Base-by-base conservation (phyloP, 495 filamentous ascomycete species). In the Aspergillus leporis region DNA sequence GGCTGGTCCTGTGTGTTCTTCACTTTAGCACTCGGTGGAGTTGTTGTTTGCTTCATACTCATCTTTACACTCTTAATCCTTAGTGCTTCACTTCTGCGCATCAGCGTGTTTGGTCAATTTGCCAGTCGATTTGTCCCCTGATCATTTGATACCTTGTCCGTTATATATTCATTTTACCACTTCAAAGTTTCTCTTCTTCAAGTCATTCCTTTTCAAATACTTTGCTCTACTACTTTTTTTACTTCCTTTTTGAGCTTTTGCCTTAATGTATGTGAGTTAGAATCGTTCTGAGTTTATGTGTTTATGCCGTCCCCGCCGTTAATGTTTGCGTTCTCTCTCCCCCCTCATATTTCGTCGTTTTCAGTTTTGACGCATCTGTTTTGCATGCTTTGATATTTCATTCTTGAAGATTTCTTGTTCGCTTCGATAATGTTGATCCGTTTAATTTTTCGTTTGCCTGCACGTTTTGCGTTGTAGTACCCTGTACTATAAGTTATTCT, bases 1-100 rank as follows among this genome's bases (percentile, higher is more conserved):
- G 77, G 77, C 77, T 80, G 77, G 77, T 76, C 77, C 77, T 80
- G 77, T 73, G 77, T 79, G 77, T 75, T 78, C 67, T 66, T 70
- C 59, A 54, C 61, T 75, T 65, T 74, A 66, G 75, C 75, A 76
- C 75, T 75, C 65, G 68, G 70, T 71, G 75, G 75, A 72, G 74
- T 78, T 78, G 61, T 70, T 62, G 59, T 61, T 63, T 55, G 55
- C 28, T 62, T 63, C 31, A 48, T 58, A 57, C 65, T 51, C 56
- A 18, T 56, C 54, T 63, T 58, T 62, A 59, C 59, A 58, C 59
- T 51, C 57, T 64, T 68, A 66, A 63, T 66, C 58, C 57, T 61
- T 67, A 69, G 57, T 64, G 52, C 60, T 63, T 60, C 58, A 51
- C 56, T 63, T 60, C 54, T 69, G 62, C 65, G 65, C 67, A 62